A percentile compares a stretch with the other conserved stretches of the same genome.
phyloP scores from a whole-genome alignment of 139 green algal genomes.

The Haematococcus sp. region DNA sequence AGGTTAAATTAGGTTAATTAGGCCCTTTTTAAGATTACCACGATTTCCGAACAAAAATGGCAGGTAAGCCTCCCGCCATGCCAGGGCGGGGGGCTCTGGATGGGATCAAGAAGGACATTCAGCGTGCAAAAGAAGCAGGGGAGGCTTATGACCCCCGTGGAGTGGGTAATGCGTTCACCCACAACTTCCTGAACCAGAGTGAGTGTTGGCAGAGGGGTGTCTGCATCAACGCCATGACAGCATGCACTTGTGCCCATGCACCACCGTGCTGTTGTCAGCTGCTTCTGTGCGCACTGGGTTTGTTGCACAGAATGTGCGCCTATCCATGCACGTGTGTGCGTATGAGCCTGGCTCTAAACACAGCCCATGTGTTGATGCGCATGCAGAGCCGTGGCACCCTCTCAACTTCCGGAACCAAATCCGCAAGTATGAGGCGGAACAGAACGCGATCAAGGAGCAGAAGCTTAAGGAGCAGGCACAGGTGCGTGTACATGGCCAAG shows the following conservation, averaged over 20 bases:
- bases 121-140: conserved; percentile 39
- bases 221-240: too few relatives aligned
- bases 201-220: background rate
- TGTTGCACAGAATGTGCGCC: too few relatives aligned
- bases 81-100: conserved; percentile 1
- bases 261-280: too few relatives aligned
- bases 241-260: too few relatives aligned
- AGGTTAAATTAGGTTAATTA: too few relatives aligned
- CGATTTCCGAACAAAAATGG: background rate
- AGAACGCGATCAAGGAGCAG: conserved; percentile 42
- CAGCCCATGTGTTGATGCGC: too few relatives aligned
- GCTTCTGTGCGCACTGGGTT: too few relatives aligned
- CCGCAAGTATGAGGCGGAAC: conserved; percentile 70
- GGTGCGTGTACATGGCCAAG: conserved; percentile 24
- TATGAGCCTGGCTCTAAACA: too few relatives aligned
- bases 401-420: conserved; percentile 79
- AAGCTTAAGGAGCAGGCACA: conserved; percentile 57
- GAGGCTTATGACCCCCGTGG: conserved; percentile 37
- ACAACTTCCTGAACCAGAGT: conserved; percentile 79
- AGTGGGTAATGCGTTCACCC: conserved; percentile 58
- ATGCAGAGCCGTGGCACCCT: conserved; percentile 77
- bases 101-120: conserved; percentile 44
- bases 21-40: too few relatives aligned
- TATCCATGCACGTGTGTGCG: too few relatives aligned
- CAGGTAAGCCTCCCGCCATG: background rate